Conservation (phyloP, 2,329 filamentous ascomycete genomes). For the Sordariomycetes sp. region DNA sequence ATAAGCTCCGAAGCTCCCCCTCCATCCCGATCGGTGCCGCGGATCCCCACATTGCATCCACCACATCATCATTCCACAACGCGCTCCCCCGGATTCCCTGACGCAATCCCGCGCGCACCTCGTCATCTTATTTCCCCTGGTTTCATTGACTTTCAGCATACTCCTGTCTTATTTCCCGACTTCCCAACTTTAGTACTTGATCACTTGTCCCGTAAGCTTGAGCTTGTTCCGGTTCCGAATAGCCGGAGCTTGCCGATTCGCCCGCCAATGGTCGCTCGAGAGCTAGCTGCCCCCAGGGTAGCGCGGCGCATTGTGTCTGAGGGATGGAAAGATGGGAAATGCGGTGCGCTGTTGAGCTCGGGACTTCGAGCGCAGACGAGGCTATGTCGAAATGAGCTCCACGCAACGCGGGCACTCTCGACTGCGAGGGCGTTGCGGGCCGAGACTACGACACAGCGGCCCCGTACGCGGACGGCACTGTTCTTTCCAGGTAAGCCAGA, state of each 20-base stretch:
- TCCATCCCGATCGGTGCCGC: background rate
- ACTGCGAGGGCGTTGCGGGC: background rate
- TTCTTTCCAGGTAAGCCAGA: conserved; percentile 40
- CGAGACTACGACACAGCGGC: background rate
- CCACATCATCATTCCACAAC: background rate
- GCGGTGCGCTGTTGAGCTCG: conserved; percentile 1
- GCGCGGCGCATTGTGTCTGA: conserved; percentile 6
- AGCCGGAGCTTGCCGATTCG: background rate
- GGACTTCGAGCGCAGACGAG: background rate
- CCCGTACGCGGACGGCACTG: conserved; percentile 33
- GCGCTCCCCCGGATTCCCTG: background rate
- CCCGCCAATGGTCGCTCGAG: conserved; percentile 1
- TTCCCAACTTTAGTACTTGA: background rate
- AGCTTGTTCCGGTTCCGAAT: background rate
- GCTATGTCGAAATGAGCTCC: conserved; percentile 3
- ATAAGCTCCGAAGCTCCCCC: background rate
- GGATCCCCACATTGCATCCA: background rate
- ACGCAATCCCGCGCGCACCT: background rate
- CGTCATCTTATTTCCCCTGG: background rate
- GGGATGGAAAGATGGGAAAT: background rate
- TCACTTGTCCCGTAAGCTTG: background rate
- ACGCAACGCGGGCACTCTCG: conserved; percentile 1
- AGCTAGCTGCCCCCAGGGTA: conserved; percentile 2
- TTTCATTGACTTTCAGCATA: background rate
- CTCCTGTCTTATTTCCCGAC: background rate